Base-by-base conservation (phyloP, 192 early-diverging fungal species). In the Coemansia sp. region DNA sequence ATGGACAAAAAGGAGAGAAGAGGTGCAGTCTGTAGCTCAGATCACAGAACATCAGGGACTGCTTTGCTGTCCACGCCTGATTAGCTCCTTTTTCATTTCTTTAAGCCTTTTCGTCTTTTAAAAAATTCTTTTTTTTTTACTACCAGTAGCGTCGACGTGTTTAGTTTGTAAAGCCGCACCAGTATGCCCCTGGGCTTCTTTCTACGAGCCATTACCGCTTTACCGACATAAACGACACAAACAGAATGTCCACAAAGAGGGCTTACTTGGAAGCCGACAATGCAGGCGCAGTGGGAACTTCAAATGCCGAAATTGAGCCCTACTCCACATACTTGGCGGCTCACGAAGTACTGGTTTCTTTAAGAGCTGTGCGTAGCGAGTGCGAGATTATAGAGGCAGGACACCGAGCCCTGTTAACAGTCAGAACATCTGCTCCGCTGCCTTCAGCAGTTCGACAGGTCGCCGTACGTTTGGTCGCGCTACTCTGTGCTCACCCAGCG, bases 401-500 rank as follows among this genome's bases (percentile, higher is more conserved):
- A 2, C 59, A 61, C 5, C 72, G 76, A 8, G 80, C 80, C 10
- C 62, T 75, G 24, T 22, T 62, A 1, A 58, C 55, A 5, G 55
- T 58, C 55, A 58, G 29, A 29, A 58, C 29, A 58, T 61, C 80
- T 3, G 34, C 48, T 10, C 6, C 38, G 11, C 53, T 72, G 2
- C 65, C 72, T 0, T 34, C 40, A 24, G 64, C 72, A 7, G 71
- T 83, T 46, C 75, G 70, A 22, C 76, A 84, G 60, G 50, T 72
- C 19, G 70, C 68, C 8, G 74, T 79, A 36, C 70, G 77, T 10
- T 60, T 84, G 45, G 68, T 48, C 6, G 24, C 60, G 29, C 68
- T 67, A 19, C 27, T 74, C 40, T 79, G 82, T 44, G 68, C 74
- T 8, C 70, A 79, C 22, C 82, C 82, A n/a, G 74, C 56, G 48